These are phyloP conservation scores for Aspergillus sp. DNA, from an alignment of 2,329 filamentous ascomycete species.

Conservation along the genomic window DNA sequence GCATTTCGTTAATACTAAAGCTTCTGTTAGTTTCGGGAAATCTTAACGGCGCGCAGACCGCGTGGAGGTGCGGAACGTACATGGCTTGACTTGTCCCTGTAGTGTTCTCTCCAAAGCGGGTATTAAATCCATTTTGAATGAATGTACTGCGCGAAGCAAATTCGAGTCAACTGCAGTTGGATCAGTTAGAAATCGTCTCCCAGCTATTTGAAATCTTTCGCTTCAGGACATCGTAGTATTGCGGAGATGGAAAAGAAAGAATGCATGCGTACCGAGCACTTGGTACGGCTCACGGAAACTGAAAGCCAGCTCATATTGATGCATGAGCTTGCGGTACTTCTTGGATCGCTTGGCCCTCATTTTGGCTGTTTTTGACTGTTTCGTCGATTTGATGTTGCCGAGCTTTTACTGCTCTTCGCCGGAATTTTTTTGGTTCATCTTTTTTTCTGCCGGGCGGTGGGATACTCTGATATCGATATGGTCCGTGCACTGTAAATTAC, in stretches of 20 bases:
- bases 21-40: constrained; percentile 30
- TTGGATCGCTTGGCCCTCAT: constrained; percentile 71
- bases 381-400: constrained; percentile 7
- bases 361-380: constrained; percentile 30
- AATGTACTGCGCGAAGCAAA: constrained; percentile 76
- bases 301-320: constrained; percentile 83
- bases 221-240: background rate
- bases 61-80: constrained; percentile 46
- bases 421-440: constrained; percentile 29
- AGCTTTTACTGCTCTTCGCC: background rate
- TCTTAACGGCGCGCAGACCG: too few species aligned
- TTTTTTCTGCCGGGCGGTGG: constrained; percentile 37
- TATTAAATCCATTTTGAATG: constrained; percentile 87
- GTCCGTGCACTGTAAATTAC: constrained; percentile 22
- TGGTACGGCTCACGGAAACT: constrained; percentile 94
- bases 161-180: constrained; percentile 69
- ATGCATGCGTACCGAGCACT: constrained; percentile 61
- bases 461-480: constrained; percentile 18
- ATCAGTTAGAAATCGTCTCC: constrained; percentile 13
- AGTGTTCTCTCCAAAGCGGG: constrained; percentile 76
- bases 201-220: background rate
- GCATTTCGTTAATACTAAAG: constrained; percentile 70
- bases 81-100: constrained; percentile 80
- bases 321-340: constrained; percentile 88
- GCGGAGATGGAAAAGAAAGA: background rate